Conservation (phyloP, 23 red algal genomes). For the Agarophyton chilense region DNA sequence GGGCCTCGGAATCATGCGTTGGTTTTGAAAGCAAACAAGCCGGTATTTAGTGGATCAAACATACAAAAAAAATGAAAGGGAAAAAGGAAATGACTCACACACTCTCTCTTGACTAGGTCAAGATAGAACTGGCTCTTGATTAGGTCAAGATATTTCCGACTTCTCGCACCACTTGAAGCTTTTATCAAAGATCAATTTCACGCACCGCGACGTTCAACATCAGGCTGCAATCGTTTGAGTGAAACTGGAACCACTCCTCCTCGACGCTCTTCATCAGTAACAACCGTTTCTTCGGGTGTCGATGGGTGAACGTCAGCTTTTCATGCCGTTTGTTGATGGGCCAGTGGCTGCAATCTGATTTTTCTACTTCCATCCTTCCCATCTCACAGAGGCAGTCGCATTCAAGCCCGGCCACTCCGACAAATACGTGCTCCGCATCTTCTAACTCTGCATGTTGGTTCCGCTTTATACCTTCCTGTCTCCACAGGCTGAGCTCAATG, state of each 20-base stretch:
- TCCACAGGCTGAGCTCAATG: not conserved
- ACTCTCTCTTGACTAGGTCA: no score
- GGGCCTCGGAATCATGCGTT: no score
- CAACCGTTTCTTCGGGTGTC: not conserved
- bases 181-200: no score
- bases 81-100: no score
- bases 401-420: not conserved
- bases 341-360: not conserved
- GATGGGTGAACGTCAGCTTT: not conserved
- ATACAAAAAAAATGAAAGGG: no score
- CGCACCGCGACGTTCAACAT: not conserved
- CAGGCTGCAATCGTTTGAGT: not conserved
- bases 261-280: not conserved
- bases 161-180: no score
- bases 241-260: not conserved
- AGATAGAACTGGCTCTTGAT: no score
- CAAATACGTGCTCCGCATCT: not conserved
- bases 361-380: not conserved
- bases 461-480: not conserved
- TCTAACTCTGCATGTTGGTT: not conserved
- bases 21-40: no score
- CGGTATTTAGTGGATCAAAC: no score
- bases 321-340: not conserved
- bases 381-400: not conserved
- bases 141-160: no score